Conservation (phyloP, 2,329 filamentous ascomycete species). For the Venturia oleaginea region DNA sequence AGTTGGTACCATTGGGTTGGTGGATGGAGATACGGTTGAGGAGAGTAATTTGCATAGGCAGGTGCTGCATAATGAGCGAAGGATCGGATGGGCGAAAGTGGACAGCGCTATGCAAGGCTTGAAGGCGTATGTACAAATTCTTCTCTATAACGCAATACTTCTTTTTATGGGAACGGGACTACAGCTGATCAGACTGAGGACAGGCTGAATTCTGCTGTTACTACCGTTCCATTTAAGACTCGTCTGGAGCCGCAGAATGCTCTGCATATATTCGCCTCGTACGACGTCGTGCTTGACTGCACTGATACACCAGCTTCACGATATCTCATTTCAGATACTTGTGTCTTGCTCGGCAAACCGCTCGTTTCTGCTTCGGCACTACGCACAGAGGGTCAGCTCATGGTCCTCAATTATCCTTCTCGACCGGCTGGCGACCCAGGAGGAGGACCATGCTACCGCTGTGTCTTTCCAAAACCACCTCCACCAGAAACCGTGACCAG, state of each 20-base stretch:
- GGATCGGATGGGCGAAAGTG: conserved; percentile 70
- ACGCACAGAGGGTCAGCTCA: conserved; percentile 79
- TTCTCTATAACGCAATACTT: background rate
- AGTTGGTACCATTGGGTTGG: conserved; percentile 70
- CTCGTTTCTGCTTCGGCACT: conserved; percentile 86
- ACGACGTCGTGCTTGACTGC: conserved; percentile 86
- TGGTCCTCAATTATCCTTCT: conserved; percentile 76
- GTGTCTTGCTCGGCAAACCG: conserved; percentile 67
- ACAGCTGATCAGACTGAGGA: conserved; percentile 7
- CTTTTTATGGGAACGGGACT: background rate
- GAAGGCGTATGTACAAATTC: conserved; percentile 30
- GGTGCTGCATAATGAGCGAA: conserved; percentile 64
- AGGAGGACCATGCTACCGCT: conserved; percentile 85
- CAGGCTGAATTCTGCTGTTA: conserved; percentile 64
- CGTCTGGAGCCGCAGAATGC: conserved; percentile 64
- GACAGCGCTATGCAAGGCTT: conserved; percentile 51
- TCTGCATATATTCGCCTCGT: conserved; percentile 53
- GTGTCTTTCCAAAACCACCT: conserved; percentile 81
- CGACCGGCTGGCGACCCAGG: conserved; percentile 44
- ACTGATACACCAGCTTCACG: conserved; percentile 88
- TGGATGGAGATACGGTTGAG: conserved; percentile 85
- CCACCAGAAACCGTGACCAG: conserved; percentile 73
- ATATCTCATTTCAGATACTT: conserved; percentile 86
- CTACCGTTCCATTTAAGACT: conserved; percentile 51
- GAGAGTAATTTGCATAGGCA: conserved; percentile 88